A percentile compares a stretch with the other conserved stretches of the same genome.
phyloP scores from a whole-genome alignment of 345 rosid genomes.

The Capsella bursapastoris region DNA sequence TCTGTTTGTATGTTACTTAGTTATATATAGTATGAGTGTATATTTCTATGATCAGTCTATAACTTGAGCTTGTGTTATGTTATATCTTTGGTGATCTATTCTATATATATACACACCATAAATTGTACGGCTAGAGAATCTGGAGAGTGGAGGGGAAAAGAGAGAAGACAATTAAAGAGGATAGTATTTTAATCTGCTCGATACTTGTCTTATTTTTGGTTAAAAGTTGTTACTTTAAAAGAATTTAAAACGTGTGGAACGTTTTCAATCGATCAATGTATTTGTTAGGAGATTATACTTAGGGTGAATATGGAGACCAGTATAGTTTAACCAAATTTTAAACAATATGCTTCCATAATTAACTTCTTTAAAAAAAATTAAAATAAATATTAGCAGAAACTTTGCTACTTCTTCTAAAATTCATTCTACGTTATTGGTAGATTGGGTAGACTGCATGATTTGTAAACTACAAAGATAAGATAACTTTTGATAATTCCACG shows the following conservation, averaged over 20 bases:
- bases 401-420: too few species aligned
- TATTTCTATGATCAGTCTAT: neutral
- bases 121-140: constrained; percentile 37
- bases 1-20: neutral
- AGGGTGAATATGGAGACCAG: neutral
- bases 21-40: constrained; percentile 4
- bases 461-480: too few species aligned
- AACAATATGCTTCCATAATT: neutral
- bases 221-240: neutral
- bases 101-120: constrained; percentile 38
- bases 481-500: neutral
- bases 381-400: too few species aligned
- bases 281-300: neutral
- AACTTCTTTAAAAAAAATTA: neutral
- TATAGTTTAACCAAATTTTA: neutral
- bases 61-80: constrained; percentile 35
- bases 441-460: too few species aligned
- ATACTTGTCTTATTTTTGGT: neutral
- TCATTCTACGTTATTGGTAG: too few species aligned
- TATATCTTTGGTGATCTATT: constrained; percentile 15
- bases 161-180: constrained; percentile 5
- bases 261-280: neutral
- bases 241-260: constrained; percentile 2
- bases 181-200: neutral
- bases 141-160: constrained; percentile 1